Evolutionary conservation across 768 basidiomycete genomes (phyloP).

Genomic region (Arthromyces matolae): DNA sequence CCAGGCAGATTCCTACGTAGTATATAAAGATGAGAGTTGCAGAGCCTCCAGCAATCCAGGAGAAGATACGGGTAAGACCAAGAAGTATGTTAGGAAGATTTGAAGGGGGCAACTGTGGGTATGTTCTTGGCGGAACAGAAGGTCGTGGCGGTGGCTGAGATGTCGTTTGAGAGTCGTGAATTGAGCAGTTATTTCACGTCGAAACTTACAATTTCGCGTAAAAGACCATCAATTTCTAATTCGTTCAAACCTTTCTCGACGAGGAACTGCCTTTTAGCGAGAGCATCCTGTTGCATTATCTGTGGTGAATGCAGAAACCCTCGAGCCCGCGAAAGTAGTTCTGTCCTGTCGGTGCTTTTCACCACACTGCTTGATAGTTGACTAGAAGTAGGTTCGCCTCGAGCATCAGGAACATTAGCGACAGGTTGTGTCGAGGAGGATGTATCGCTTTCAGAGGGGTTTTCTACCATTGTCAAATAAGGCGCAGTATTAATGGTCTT

Average conservation of each 20-base stretch:
- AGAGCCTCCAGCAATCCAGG: slow-evolving; percentile 67
- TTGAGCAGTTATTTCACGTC: neutral
- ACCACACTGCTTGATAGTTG: no score
- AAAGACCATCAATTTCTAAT: slow-evolving; percentile 53
- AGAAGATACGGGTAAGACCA: slow-evolving; percentile 55
- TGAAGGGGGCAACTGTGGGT: slow-evolving; percentile 68
- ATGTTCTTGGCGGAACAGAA: slow-evolving; percentile 64
- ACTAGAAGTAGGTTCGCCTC: neutral
- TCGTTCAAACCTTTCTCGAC: slow-evolving; percentile 66
- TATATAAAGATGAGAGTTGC: slow-evolving; percentile 57
- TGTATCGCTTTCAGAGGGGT: neutral
- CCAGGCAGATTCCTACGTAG: slow-evolving; percentile 52
- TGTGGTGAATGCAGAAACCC: slow-evolving; percentile 66
- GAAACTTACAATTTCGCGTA: slow-evolving; percentile 51
- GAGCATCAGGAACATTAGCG: no score
- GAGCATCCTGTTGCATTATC: slow-evolving; percentile 51
- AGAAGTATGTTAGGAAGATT: slow-evolving; percentile 64
- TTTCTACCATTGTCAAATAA: slow-evolving; percentile 9
- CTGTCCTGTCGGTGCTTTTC: slow-evolving; percentile 35
- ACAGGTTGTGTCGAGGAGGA: neutral
- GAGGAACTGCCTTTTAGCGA: slow-evolving; percentile 61
- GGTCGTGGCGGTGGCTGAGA: slow-evolving; percentile 38
- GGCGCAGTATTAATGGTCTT: no score
- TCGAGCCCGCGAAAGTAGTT: slow-evolving; percentile 54
- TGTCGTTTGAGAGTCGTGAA: neutral